Conservation (phyloP, 164 flowering plant genomes). For the Vitis riparia region DNA sequence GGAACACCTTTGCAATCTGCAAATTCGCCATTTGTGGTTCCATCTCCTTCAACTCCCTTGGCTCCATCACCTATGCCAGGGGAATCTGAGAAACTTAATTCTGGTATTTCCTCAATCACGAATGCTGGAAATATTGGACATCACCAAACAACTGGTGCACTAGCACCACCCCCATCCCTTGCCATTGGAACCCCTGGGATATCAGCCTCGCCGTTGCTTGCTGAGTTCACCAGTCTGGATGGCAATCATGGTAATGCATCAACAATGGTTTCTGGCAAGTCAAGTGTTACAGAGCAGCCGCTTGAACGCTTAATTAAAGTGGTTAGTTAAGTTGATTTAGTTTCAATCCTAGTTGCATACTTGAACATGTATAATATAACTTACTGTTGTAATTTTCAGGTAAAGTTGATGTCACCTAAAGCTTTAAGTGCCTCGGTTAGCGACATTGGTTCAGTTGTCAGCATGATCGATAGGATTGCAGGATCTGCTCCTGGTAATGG, state of each 20-base stretch:
- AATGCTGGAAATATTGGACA: slow-evolving; percentile 63
- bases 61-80: slow-evolving; percentile 86
- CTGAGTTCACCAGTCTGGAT: slow-evolving; percentile 65
- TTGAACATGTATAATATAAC: neutral
- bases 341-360: neutral
- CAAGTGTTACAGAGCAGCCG: slow-evolving; percentile 67
- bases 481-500: slow-evolving; percentile 96
- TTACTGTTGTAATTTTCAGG: slow-evolving; percentile 42
- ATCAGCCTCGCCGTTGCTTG: slow-evolving; percentile 91
- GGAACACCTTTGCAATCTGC: slow-evolving; percentile 80
- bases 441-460: slow-evolving; percentile 85
- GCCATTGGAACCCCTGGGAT: slow-evolving; percentile 94
- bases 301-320: slow-evolving; percentile 75
- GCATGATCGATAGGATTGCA: slow-evolving; percentile 82
- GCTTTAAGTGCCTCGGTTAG: slow-evolving; percentile 68
- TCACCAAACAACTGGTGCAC: slow-evolving; percentile 42
- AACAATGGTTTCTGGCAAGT: slow-evolving; percentile 46
- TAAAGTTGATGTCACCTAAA: slow-evolving; percentile 61
- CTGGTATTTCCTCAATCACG: slow-evolving; percentile 56
- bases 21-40: slow-evolving; percentile 73
- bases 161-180: slow-evolving; percentile 51
- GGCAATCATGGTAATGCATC: slow-evolving; percentile 52
- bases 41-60: slow-evolving; percentile 84
- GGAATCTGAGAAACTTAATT: slow-evolving; percentile 63
- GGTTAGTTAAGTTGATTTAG: slow-evolving; percentile 43